Percentiles rank a stretch among this genome's conserved stretches.
Evolutionary conservation across 306 rosid species (phyloP).

Genomic region (Quercus cerris): DNA sequence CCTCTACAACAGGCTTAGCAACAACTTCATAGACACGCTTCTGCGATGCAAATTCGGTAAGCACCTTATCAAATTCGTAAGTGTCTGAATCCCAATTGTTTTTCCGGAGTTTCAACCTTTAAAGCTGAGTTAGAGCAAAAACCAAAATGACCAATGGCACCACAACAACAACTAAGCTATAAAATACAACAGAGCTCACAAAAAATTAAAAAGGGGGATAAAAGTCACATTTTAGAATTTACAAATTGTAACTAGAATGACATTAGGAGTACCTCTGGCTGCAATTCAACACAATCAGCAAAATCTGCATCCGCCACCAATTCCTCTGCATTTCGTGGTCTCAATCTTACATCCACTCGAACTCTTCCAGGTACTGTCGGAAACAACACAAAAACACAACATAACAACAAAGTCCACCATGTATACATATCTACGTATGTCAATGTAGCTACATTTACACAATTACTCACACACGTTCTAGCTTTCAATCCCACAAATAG

Average conservation of each 20-base stretch:
- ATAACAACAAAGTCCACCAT: neutral
- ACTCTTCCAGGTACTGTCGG: constrained; percentile 84
- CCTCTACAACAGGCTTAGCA: constrained; percentile 99
- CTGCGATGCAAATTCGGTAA: constrained; percentile 88
- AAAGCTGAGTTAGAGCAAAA: constrained; percentile 53
- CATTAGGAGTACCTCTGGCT: constrained; percentile 66
- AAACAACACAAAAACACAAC: constrained; percentile 5
- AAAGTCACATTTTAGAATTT: constrained; percentile 2
- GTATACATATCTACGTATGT: neutral
- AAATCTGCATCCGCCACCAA: constrained; percentile 81
- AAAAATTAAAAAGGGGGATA: too few species aligned
- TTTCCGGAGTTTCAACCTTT: constrained; percentile 85
- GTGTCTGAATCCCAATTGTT: constrained; percentile 97
- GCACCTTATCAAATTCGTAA: constrained; percentile 87
- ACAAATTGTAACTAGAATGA: constrained; percentile 13
- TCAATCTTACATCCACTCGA: constrained; percentile 88
- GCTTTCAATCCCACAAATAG: too few species aligned
- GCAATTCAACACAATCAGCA: constrained; percentile 90
- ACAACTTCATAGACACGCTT: constrained; percentile 98
- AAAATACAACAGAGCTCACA: constrained; percentile 2
- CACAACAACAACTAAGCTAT: constrained; percentile 2
- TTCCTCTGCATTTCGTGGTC: constrained; percentile 89
- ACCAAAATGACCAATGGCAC: neutral
- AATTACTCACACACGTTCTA: neutral
- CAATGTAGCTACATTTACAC: neutral